A percentile compares a stretch with the other conserved stretches of the same genome.
phyloP scores from a whole-genome alignment of 768 basidiomycete genomes.

The Suillus clintonianus region DNA sequence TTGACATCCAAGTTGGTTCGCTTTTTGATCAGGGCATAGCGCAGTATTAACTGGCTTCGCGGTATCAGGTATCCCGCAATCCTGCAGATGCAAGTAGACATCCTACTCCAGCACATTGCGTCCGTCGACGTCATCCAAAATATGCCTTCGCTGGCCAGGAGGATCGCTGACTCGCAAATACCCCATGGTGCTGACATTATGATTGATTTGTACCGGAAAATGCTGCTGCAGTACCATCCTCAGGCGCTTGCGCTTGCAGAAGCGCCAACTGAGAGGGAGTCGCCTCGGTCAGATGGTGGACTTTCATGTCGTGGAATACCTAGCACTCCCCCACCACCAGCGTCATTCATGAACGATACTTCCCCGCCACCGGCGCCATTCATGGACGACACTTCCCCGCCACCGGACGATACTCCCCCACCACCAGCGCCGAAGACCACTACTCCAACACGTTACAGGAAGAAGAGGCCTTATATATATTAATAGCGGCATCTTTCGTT shows the following conservation, averaged over 20 bases:
- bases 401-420: too few species aligned
- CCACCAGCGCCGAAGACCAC: too few species aligned
- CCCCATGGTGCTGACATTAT: slow-evolving; percentile 25
- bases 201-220: slow-evolving; percentile 18
- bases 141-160: slow-evolving; percentile 12
- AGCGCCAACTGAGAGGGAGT: not conserved
- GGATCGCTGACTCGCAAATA: slow-evolving; percentile 17
- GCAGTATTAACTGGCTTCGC: not conserved
- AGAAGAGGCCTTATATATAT: not conserved
- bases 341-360: too few species aligned
- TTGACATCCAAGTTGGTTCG: slow-evolving; percentile 17
- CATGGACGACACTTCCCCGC: too few species aligned
- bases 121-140: slow-evolving; percentile 14
- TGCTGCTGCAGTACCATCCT: slow-evolving; percentile 12
- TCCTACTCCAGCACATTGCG: slow-evolving; percentile 17
- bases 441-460: too few species aligned
- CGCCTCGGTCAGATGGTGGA: not conserved
- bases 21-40: not conserved
- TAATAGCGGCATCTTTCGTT: not conserved
- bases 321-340: too few species aligned
- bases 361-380: too few species aligned
- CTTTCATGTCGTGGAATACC: not conserved
- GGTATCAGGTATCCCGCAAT: slow-evolving; percentile 12
- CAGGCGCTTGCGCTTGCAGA: not conserved
- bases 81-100: slow-evolving; percentile 25